A percentile compares a stretch with the other conserved stretches of the same genome.
Evolutionary conservation across 1,284 basidiomycete genomes (phyloP).

Genomic region (Anthracocystis setariae): DNA sequence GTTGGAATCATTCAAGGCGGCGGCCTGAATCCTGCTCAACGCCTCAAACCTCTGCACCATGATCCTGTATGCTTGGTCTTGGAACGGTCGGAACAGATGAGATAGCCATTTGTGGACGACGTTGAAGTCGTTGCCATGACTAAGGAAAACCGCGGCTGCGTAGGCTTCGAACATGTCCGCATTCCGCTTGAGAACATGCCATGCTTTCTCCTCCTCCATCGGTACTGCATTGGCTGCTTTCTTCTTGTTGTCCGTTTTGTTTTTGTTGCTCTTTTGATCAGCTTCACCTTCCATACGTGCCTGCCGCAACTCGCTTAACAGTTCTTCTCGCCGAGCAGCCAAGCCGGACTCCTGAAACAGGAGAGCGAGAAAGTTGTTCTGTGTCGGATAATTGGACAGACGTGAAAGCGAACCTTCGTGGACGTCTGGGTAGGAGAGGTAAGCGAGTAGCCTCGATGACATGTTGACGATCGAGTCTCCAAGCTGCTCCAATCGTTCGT

Average conservation of each 20-base stretch:
- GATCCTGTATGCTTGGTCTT: slow-evolving; percentile 51
- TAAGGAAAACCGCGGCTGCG: slow-evolving; percentile 44
- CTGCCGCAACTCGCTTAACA: slow-evolving; percentile 22
- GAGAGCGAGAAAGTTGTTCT: slow-evolving; percentile 48
- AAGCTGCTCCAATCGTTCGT: slow-evolving; percentile 48
- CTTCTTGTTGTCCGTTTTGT: not conserved
- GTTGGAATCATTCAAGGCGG: too few relatives aligned
- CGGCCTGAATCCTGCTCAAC: slow-evolving; percentile 21
- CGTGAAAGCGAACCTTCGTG: slow-evolving; percentile 43
- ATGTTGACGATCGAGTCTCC: slow-evolving; percentile 54
- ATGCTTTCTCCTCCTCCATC: slow-evolving; percentile 22
- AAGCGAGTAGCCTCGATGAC: slow-evolving; percentile 44
- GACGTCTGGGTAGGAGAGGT: slow-evolving; percentile 41
- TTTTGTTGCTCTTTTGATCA: not conserved
- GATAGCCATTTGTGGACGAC: slow-evolving; percentile 46
- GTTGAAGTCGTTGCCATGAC: slow-evolving; percentile 33
- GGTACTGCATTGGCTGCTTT: slow-evolving; percentile 1
- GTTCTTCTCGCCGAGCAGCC: slow-evolving; percentile 15
- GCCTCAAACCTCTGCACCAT: slow-evolving; percentile 45
- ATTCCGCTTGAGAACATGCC: slow-evolving; percentile 39
- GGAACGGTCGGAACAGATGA: slow-evolving; percentile 41
- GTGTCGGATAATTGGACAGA: slow-evolving; percentile 46
- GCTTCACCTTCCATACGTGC: not conserved
- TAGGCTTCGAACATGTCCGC: slow-evolving; percentile 55
- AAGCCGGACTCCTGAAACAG: slow-evolving; percentile 45